Evolutionary conservation across 805 yeast genomes (phyloP), one percentile per base, ranked within the genome.

Genomic region (Kazachstania psychrophila): DNA sequence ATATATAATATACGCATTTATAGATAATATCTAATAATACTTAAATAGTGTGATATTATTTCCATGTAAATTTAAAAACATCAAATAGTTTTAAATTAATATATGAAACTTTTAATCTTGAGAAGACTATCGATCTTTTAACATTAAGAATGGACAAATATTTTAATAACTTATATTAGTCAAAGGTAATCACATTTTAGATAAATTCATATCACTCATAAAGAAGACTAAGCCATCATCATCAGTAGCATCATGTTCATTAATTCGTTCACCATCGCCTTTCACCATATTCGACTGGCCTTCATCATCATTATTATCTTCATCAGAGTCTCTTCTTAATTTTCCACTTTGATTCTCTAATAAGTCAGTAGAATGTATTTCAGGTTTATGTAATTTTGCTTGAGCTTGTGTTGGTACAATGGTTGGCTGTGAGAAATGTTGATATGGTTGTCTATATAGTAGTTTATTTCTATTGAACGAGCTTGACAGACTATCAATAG

Each of bases 161-260:
- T n/a, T n/a, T n/a, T n/a, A n/a, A n/a, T n/a, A n/a, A n/a, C n/a
- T n/a, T n/a, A n/a, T n/a, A n/a, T n/a, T n/a, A n/a, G n/a, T n/a
- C n/a, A n/a, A n/a, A n/a, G n/a, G n/a, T n/a, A n/a, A n/a, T 17
- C 14, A 28, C 17, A 28, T 28, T 28, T 33, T 16, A 11, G 34
- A 58, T 12, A 70, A 51, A 49, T 72, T 74, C 84, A 79, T 78
- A 49, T 79, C 86, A 52, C 85, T 79, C 86, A 77, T 78, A 16
- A 82, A 72, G 54, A 78, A 77, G 32, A 78, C 58, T 39, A 79
- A 59, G 35, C 78, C 84, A 43, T 77, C 85, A 38, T 78, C 84
- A 17, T 74, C 81, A 23, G 74, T 79, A 5, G 60, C 42, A 11
- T 41, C 39, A 14, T 59, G 56, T 13, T 60, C 58, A 10, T 28